phyloP scores from a whole-genome alignment of 164 flowering plant genomes.

The Dillenia turbinata region DNA sequence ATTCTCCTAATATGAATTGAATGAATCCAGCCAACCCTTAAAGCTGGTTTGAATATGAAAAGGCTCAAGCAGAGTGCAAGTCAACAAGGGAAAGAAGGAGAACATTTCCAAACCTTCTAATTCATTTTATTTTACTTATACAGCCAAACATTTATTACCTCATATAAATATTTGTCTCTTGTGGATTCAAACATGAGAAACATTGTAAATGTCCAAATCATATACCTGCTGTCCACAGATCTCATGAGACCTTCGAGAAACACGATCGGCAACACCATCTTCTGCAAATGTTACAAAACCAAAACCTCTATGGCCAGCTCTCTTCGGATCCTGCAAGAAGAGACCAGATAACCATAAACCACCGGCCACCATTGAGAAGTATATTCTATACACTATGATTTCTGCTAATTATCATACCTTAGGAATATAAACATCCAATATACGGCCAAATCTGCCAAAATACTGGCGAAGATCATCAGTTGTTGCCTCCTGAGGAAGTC shows the following conservation, averaged over 20 bases:
- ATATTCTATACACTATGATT: too few relatives aligned
- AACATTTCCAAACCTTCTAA: too few relatives aligned
- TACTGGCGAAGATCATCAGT: slow-evolving; percentile 82
- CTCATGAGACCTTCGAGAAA: slow-evolving; percentile 91
- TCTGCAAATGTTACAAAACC: slow-evolving; percentile 99
- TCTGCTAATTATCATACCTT: slow-evolving; percentile 43
- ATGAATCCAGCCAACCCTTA: too few relatives aligned
- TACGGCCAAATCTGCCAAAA: slow-evolving; percentile 94
- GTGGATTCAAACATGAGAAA: neutral
- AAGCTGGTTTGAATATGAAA: too few relatives aligned
- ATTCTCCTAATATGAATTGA: too few relatives aligned
- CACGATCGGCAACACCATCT: slow-evolving; percentile 96
- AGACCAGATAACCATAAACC: neutral
- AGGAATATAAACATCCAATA: slow-evolving; percentile 91
- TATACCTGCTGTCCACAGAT: slow-evolving; percentile 93
- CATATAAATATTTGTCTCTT: too few relatives aligned
- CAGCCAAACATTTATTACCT: too few relatives aligned
- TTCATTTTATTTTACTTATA: too few relatives aligned
- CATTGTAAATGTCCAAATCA: neutral
- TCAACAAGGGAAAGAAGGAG: too few relatives aligned
- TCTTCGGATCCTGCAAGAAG: slow-evolving; percentile 84
- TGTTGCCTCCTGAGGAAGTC: slow-evolving; percentile 95
- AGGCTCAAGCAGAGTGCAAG: too few relatives aligned
- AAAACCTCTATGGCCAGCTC: slow-evolving; percentile 95
- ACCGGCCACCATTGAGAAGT: too few relatives aligned